Evolutionary conservation across 2,329 filamentous ascomycete genomes (phyloP).

Genomic region (Diaporthe ampelina): DNA sequence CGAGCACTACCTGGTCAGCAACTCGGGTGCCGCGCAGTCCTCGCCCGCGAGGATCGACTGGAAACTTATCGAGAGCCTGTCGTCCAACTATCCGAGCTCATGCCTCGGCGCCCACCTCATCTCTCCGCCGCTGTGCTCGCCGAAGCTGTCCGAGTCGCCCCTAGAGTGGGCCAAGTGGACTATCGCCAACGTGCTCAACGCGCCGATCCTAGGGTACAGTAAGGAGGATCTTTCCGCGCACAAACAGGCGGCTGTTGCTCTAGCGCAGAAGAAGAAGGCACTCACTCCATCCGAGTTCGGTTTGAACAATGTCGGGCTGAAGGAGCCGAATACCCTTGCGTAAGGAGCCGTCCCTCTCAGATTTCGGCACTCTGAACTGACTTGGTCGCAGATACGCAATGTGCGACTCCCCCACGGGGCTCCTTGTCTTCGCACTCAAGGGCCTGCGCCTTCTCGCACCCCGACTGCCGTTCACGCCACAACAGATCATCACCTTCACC

Average conservation of each 20-base stretch:
- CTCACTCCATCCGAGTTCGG: constrained; percentile 47
- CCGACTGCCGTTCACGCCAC: constrained; percentile 57
- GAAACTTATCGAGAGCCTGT: constrained; percentile 62
- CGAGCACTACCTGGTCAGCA: constrained; percentile 68
- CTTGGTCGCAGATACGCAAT: constrained; percentile 62
- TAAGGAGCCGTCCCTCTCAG: constrained; percentile 13
- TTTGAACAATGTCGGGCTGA: constrained; percentile 49
- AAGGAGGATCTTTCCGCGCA: constrained; percentile 64
- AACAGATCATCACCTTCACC: constrained; percentile 72
- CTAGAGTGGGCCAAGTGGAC: constrained; percentile 69
- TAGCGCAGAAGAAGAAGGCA: constrained; percentile 40
- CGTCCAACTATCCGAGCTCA: constrained; percentile 59
- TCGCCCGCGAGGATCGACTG: constrained; percentile 67
- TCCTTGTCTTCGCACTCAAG: constrained; percentile 68
- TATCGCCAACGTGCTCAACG: constrained; percentile 63
- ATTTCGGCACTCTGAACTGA: background rate
- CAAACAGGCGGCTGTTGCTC: constrained; percentile 45
- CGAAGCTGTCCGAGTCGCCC: constrained; percentile 59
- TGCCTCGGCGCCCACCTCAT: constrained; percentile 74
- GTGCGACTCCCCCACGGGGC: constrained; percentile 72
- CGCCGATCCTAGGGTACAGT: constrained; percentile 68
- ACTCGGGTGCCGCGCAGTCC: constrained; percentile 61
- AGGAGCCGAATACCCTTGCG: constrained; percentile 67
- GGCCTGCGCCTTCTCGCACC: constrained; percentile 58
- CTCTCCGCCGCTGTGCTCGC: constrained; percentile 67